Conservation (phyloP, 2,329 filamentous ascomycete species). For the Claviceps fusiformis region DNA sequence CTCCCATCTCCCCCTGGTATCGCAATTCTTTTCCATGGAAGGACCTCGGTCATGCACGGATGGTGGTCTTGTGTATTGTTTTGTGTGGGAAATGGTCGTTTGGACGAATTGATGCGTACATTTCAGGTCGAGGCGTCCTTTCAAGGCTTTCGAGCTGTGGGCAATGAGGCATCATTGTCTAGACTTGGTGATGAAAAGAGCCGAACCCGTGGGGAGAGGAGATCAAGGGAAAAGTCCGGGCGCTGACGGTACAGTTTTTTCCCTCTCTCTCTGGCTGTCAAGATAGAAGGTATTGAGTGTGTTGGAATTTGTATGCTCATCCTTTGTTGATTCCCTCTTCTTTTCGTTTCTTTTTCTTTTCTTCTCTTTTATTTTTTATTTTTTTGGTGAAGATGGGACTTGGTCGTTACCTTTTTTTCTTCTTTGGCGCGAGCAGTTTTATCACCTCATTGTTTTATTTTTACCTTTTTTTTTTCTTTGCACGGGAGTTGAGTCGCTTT, state of each 20-base stretch:
- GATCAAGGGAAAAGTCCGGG: no score
- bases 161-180: neutral
- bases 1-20: no score
- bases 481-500: constrained; percentile 3
- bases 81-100: neutral
- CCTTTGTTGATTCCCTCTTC: neutral
- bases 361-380: no score
- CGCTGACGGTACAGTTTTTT: neutral
- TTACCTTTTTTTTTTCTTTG: neutral
- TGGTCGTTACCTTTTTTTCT: neutral
- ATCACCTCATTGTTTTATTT: neutral
- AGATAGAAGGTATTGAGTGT: neutral
- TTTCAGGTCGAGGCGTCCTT: neutral
- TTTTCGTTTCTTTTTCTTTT: neutral
- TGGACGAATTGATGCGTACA: neutral
- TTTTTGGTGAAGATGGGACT: neutral
- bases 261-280: neutral
- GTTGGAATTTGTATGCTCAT: neutral
- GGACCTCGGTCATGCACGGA: neutral
- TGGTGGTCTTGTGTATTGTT: neutral
- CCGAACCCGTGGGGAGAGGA: neutral
- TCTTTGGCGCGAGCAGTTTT: constrained; percentile 3
- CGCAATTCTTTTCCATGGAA: neutral
- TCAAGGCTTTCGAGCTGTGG: neutral
- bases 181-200: neutral